Base-by-base conservation (phyloP, 148 eudicot species). In the Chenopodium album region DNA sequence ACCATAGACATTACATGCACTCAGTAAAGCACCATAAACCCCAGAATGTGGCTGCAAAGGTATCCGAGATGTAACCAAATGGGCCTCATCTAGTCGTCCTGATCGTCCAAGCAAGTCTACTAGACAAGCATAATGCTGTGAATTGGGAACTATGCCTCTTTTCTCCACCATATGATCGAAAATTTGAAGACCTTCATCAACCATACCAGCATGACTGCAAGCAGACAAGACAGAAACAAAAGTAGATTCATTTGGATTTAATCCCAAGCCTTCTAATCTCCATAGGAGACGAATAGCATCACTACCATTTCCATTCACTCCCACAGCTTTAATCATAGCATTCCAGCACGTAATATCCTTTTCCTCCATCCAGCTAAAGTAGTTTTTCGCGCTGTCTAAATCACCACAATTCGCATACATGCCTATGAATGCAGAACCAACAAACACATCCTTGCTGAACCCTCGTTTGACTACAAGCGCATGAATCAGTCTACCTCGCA, bases 341-440 rank as follows among this genome's bases (percentile, higher is more conserved):
- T 89, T 91, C 94, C 94, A 89, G 66, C 89, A 87, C 13, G 83
- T 86, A 23, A 86, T 86, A 83, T 91, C 92, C 78, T 89, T 91
- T 19, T 63, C 65, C 52, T 75, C 85, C 88, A 91, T 84, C 68
- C 7, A 64, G 70, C 78, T 78, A 71, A 91, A 89, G 44, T 64
- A 87, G 59, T 23, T 85, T 68, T 71, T 84, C 1, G 85, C 92
- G 60, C 85, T 84, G 16, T 20, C 86, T 34, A 86, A 78, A 62
- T 76, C 81, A 64, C 85, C 89, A 82, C 82, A 89, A 34, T 83
- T 84, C 19, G 87, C 80, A 67, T 88, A 88, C 90, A 91, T 87
- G 86, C 87, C 87, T 76, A 91, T 89, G 5, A 87, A 32, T 34
- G 91, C 84, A 73, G 85, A 85, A 46, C 90, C 92, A 41, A 85